phyloP scores from a whole-genome alignment of 257 asterid genomes.

The Solanum pinnatisectum region DNA sequence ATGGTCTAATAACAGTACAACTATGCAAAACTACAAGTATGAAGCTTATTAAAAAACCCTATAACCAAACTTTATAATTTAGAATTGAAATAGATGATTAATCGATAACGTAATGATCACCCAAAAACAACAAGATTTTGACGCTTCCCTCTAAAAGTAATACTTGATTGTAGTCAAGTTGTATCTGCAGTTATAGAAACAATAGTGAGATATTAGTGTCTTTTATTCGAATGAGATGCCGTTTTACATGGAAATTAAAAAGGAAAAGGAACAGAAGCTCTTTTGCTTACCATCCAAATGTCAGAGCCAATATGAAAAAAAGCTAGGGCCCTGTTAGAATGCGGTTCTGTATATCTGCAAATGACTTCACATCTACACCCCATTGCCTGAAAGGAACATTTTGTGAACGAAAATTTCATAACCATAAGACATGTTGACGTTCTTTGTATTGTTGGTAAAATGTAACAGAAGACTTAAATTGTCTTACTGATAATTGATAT shows the following conservation, averaged over 20 bases:
- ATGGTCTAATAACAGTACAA: neutral
- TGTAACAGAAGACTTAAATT: neutral
- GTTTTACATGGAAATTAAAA: neutral
- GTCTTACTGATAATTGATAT: neutral
- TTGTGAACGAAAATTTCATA: neutral
- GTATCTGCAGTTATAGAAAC: neutral
- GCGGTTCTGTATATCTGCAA: slow-evolving; percentile 53
- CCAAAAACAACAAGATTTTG: neutral
- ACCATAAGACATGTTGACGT: neutral
- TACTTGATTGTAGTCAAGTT: neutral
- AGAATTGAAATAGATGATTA: neutral
- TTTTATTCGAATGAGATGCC: neutral
- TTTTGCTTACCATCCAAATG: neutral
- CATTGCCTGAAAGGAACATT: slow-evolving; percentile 52
- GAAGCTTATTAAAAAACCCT: neutral
- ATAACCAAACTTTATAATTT: neutral
- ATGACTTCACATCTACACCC: slow-evolving; percentile 74
- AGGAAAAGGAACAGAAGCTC: neutral
- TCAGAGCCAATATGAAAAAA: neutral
- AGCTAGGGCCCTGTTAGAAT: slow-evolving; percentile 14
- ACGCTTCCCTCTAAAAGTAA: neutral
- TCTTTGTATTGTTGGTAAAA: neutral
- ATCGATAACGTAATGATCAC: neutral
- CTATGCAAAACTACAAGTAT: neutral
- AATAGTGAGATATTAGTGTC: neutral